Evolutionary conservation across 768 basidiomycete genomes (phyloP).

Genomic region (Pseudohyphozyma bogoriensis): DNA sequence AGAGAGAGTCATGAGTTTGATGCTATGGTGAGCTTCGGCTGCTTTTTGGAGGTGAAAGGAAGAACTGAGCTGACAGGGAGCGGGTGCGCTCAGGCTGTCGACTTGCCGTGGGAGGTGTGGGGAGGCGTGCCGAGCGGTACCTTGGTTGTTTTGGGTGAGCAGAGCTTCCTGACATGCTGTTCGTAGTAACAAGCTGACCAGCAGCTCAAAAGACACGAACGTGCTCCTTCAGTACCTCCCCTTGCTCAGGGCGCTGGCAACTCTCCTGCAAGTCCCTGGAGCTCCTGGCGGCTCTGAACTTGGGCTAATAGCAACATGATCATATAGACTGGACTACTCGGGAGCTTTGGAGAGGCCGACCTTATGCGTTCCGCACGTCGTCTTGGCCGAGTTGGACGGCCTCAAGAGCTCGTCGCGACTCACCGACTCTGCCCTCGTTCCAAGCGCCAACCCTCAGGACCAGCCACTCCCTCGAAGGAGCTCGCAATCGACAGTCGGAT

Average conservation of each 20-base stretch:
- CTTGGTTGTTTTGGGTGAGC: constrained; percentile 11
- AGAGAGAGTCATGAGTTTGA: not conserved
- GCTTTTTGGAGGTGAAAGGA: no score
- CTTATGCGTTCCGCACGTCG: constrained; percentile 25
- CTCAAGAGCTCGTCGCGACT: constrained; percentile 9
- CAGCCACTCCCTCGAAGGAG: no score
- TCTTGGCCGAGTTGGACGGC: constrained; percentile 23
- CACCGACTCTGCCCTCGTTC: not conserved
- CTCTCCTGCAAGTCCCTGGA: not conserved
- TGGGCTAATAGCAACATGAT: no score
- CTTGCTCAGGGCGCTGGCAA: constrained; percentile 5
- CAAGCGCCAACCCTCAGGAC: no score
- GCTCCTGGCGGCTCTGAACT: no score
- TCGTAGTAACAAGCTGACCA: not conserved
- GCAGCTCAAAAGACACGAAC: constrained; percentile 10
- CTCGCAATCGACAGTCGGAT: constrained; percentile 9
- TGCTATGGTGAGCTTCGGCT: no score
- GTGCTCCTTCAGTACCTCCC: constrained; percentile 20
- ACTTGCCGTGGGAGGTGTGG: constrained; percentile 12
- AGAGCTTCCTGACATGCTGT: not conserved
- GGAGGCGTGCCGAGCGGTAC: not conserved
- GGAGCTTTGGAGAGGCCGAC: no score
- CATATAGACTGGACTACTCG: no score
- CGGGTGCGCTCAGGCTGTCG: no score
- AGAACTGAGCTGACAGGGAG: no score